Conservation (phyloP, 495 filamentous ascomycete species). For the Podospora conica region DNA sequence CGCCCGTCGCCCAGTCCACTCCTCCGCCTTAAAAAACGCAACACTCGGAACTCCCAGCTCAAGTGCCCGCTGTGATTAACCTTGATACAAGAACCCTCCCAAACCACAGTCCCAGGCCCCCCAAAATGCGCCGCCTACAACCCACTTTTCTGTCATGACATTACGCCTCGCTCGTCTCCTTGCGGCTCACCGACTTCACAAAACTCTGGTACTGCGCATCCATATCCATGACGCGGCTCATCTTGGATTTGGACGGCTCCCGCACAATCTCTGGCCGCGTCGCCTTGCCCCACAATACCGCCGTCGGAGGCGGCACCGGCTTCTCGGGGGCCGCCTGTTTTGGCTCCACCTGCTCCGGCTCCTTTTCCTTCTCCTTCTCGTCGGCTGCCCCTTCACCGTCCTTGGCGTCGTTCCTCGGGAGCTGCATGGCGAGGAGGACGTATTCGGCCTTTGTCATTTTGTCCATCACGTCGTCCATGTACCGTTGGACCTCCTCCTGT, state of each 20-base stretch:
- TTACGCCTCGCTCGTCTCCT: slow-evolving; percentile 21
- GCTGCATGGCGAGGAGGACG: slow-evolving; percentile 57
- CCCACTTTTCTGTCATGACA: neutral
- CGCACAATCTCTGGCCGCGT: slow-evolving; percentile 20
- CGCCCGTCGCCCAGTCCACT: neutral
- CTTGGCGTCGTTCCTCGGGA: slow-evolving; percentile 46
- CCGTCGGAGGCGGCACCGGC: slow-evolving; percentile 13
- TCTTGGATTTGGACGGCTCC: slow-evolving; percentile 26
- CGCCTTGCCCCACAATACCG: slow-evolving; percentile 39
- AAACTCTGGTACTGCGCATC: slow-evolving; percentile 46
- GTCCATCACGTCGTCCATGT: slow-evolving; percentile 82
- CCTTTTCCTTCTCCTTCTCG: slow-evolving; percentile 21
- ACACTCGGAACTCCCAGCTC: neutral
- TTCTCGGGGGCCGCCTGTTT: neutral
- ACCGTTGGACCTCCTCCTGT: slow-evolving; percentile 66
- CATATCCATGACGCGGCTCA: slow-evolving; percentile 23
- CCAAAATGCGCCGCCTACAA: neutral
- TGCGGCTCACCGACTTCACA: slow-evolving; percentile 33
- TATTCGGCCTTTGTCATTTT: slow-evolving; percentile 64
- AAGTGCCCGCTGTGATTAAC: neutral
- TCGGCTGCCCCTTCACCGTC: slow-evolving; percentile 16
- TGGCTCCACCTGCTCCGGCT: neutral
- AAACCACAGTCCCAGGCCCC: neutral
- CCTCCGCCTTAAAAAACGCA: neutral
- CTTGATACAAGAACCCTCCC: neutral